Base-by-base conservation (phyloP, 768 basidiomycete species). In the Candolleomyces eurysporus region DNA sequence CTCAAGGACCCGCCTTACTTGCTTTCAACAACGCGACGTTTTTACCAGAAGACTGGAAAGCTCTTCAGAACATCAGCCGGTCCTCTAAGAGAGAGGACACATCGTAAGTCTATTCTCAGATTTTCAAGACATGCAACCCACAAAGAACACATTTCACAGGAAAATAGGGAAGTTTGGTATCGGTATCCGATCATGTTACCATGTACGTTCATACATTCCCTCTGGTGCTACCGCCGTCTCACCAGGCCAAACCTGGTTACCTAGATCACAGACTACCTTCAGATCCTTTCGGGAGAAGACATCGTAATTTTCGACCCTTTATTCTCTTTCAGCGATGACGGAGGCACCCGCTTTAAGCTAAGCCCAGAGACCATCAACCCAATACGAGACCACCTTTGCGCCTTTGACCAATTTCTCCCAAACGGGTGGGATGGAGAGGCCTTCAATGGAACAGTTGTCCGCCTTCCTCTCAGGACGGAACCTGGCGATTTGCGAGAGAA, bases 121-220 rank as follows among this genome's bases (percentile, higher is more conserved):
- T 26, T 26, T 26, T 26, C 26, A 4, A 26, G 26, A 26, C 21
- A 11, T 52, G 14, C 14, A 6, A 1, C 3, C 39, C 19, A 31
- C 31, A 48, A 3, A 36, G 8, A 36, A 8, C 36, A 5, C 11
- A 6, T 36, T 9, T 36, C 3, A 17, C 65, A 83, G 82, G 0
- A 83, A 81, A 69, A 83, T 81, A 6, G 83, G 82, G 19, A 84
- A 83, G 64, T 83, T 78, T 62, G 82, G 82, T 0, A 72, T 83
- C 19, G 83, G 83, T 0, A 82, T 84, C 64, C 69, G 82, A 17
- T 78, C 80, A 0, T 75, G 75, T n/a, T 84, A 82, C 63, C 82
- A 84, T 66, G 81, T 82, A 66, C 30, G 74, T 64, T 36, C 14
- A 26, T 11, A 19, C 39, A 43, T n/a, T 39, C 19, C 5, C 14